A percentile compares a stretch with the other conserved stretches of the same genome.
These are phyloP conservation scores for Cadophora gregata DNA, from an alignment of 2,329 filamentous ascomycete species.

Conservation along the genomic window DNA sequence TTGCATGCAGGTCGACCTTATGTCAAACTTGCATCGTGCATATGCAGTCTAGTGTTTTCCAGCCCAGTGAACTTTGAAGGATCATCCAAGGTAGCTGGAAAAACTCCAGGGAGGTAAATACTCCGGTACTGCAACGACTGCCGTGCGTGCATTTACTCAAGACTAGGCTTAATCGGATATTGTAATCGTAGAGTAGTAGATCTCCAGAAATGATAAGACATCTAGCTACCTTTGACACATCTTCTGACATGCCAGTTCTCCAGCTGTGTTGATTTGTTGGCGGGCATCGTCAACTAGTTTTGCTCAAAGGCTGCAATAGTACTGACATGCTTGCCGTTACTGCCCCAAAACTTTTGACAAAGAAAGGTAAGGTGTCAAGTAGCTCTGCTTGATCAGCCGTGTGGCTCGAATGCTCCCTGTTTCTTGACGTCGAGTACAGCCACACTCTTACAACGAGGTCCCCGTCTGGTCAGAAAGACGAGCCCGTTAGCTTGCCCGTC, in stretches of 20 bases:
- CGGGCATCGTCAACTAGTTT: too few relatives aligned
- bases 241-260: not conserved
- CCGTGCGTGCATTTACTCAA: not conserved
- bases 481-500: not conserved
- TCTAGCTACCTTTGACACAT: too few relatives aligned
- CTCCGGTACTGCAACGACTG: constrained; percentile 5
- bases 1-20: not conserved
- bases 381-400: not conserved
- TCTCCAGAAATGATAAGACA: not conserved
- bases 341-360: too few relatives aligned
- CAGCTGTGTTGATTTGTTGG: not conserved
- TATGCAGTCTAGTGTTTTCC: not conserved
- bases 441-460: not conserved
- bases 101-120: not conserved
- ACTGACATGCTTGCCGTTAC: too few relatives aligned
- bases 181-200: not conserved
- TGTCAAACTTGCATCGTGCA: not conserved
- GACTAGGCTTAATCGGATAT: not conserved
- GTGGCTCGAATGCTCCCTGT: not conserved
- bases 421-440: not conserved
- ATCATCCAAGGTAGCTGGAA: constrained; percentile 1
- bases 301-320: too few relatives aligned
- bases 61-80: not conserved
- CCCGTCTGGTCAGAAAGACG: not conserved
- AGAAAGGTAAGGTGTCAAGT: not conserved